Evolutionary conservation across 805 yeast genomes (phyloP).

Genomic region (Wickerhamiella sorbophila): DNA sequence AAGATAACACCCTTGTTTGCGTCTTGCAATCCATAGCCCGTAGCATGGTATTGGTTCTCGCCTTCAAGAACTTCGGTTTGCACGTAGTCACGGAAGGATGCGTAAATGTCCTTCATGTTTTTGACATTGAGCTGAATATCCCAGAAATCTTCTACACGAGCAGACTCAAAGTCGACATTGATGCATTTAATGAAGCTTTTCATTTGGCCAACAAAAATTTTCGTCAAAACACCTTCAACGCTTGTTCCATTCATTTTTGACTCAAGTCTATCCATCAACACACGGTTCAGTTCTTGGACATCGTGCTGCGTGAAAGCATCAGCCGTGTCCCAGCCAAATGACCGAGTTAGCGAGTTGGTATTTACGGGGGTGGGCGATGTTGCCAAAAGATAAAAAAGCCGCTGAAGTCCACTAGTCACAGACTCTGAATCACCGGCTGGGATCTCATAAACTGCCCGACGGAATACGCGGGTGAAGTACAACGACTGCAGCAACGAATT

Average conservation of each 20-base stretch:
- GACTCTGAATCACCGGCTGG: constrained; percentile 50
- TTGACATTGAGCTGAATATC: constrained; percentile 93
- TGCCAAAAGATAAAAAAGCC: constrained; percentile 68
- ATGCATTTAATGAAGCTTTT: constrained; percentile 86
- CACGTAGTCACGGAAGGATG: constrained; percentile 73
- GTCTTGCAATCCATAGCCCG: constrained; percentile 79
- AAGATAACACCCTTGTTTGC: constrained; percentile 94
- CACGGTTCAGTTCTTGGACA: constrained; percentile 90
- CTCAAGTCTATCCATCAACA: constrained; percentile 88
- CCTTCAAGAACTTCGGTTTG: constrained; percentile 84
- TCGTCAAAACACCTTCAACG: constrained; percentile 60
- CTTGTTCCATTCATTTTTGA: constrained; percentile 77
- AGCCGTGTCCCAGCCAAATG: constrained; percentile 94
- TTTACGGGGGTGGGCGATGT: constrained; percentile 64
- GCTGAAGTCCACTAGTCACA: constrained; percentile 75
- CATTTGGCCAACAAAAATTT: constrained; percentile 93
- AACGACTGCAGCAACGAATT: constrained; percentile 74
- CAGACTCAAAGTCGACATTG: constrained; percentile 83
- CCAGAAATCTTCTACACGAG: constrained; percentile 92
- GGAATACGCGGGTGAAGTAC: constrained; percentile 67
- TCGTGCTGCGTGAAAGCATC: constrained; percentile 98
- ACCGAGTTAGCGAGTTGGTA: constrained; percentile 71
- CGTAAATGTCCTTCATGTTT: constrained; percentile 53
- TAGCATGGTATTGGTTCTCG: constrained; percentile 91
- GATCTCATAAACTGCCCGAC: constrained; percentile 75